Conservation (phyloP, 129 eudicot species). For the Rutidosis leptorrhynchoides region DNA sequence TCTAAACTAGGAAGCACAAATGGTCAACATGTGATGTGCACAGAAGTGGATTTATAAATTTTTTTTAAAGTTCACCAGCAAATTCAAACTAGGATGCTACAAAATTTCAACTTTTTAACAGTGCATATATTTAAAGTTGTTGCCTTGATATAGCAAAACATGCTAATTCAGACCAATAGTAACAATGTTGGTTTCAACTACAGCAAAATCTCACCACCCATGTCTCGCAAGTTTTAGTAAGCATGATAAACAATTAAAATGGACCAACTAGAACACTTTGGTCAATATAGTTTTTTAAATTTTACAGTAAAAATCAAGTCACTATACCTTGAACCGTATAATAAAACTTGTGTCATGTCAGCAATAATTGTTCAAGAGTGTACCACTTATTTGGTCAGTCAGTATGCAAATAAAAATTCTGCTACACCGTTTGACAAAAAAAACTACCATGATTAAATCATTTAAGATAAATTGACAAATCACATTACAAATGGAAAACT, state of each 20-base stretch:
- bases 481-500: not conserved
- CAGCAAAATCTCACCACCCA: slow-evolving; percentile 19
- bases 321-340: slow-evolving; percentile 9
- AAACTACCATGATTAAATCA: not conserved
- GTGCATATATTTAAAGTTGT: slow-evolving; percentile 5
- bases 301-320: not conserved
- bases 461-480: not conserved
- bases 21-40: slow-evolving; percentile 25
- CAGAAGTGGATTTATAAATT: slow-evolving; percentile 19
- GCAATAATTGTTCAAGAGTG: not conserved
- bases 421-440: not conserved
- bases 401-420: not conserved
- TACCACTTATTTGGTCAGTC: slow-evolving; percentile 13
- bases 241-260: slow-evolving; percentile 1
- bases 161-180: slow-evolving; percentile 13
- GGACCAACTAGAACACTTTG: not conserved
- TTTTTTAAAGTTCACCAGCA: slow-evolving; percentile 17
- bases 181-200: slow-evolving; percentile 20
- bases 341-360: slow-evolving; percentile 1
- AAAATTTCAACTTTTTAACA: slow-evolving; percentile 18
- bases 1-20: slow-evolving; percentile 30
- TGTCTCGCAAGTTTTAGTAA: slow-evolving; percentile 22
- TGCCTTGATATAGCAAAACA: slow-evolving; percentile 32
- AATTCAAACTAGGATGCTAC: slow-evolving; percentile 19
- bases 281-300: slow-evolving; percentile 3